Percentiles rank a stretch among this genome's conserved stretches.
These are phyloP conservation scores for Viola odorata DNA, from an alignment of 345 rosid genomes.

Conservation along the genomic window DNA sequence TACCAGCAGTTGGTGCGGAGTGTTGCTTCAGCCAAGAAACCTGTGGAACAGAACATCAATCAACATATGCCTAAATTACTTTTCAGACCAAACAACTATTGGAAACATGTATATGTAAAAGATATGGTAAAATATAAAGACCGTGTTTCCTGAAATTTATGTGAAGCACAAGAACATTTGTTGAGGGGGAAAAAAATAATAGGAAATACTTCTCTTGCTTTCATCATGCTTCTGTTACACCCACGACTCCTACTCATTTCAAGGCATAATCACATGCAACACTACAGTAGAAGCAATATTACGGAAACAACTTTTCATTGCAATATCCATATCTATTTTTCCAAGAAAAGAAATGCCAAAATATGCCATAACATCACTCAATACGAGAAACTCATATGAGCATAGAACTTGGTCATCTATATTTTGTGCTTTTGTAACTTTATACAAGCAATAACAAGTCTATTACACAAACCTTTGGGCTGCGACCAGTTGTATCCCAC, in stretches of 20 bases:
- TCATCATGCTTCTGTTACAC: too few relatives aligned
- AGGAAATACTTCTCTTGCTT: too few relatives aligned
- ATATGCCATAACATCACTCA: background rate
- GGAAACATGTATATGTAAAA: background rate
- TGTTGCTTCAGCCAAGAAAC: constrained; percentile 94
- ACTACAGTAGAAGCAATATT: too few relatives aligned
- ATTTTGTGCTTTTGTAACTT: background rate
- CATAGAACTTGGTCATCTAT: background rate
- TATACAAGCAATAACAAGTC: too few relatives aligned
- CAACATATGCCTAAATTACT: constrained; percentile 5
- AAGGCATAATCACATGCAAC: too few relatives aligned
- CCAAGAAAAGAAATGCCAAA: background rate
- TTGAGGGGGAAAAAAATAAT: too few relatives aligned
- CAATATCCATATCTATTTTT: too few relatives aligned
- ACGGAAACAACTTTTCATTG: too few relatives aligned
- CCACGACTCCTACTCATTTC: too few relatives aligned
- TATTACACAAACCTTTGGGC: constrained; percentile 61
- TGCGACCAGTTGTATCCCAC: constrained; percentile 95
- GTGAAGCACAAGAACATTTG: too few relatives aligned
- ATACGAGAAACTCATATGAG: constrained; percentile 1
- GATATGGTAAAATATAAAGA: background rate
- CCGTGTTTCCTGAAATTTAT: too few relatives aligned
- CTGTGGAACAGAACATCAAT: constrained; percentile 35
- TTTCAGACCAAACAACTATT: background rate
- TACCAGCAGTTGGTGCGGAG: constrained; percentile 93